A percentile compares a stretch with the other conserved stretches of the same genome.
phyloP scores from a whole-genome alignment of 768 basidiomycete species.

The Tubosaeta sp. region DNA sequence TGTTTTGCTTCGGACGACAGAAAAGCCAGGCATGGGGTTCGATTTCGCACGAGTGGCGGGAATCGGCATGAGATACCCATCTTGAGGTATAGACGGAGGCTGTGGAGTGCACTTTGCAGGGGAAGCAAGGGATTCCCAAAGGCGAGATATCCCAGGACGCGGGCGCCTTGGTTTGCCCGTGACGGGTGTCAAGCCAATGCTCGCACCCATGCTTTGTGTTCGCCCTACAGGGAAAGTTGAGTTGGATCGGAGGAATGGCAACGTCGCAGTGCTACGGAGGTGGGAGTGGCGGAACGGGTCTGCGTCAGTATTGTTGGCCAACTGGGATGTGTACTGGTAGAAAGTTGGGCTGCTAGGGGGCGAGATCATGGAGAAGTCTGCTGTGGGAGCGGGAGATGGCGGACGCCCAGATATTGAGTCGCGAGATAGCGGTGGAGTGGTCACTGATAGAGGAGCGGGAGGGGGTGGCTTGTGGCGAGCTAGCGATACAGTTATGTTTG shows the following conservation, averaged over 20 bases:
- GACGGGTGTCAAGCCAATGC: conserved; percentile 19
- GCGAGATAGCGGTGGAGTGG: conserved; percentile 21
- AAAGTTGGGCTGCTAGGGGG: conserved; percentile 36
- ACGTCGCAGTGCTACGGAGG: conserved; percentile 20
- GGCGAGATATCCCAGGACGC: conserved; percentile 31
- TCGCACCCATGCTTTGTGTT: conserved; percentile 25
- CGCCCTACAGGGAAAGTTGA: conserved; percentile 17
- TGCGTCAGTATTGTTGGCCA: conserved; percentile 12
- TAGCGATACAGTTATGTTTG: conserved; percentile 12
- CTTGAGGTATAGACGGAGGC: conserved; percentile 2
- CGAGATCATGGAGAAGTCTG: conserved; percentile 45
- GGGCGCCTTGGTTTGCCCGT: conserved; percentile 22
- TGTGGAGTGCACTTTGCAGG: conserved; percentile 20
- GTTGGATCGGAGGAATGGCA: conserved; percentile 31
- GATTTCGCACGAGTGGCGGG: conserved; percentile 23
- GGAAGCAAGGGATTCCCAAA: conserved; percentile 33
- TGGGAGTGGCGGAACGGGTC: conserved; percentile 24
- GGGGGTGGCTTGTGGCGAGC: conserved; percentile 17
- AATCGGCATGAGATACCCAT: conserved; percentile 11
- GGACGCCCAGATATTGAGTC: conserved; percentile 27
- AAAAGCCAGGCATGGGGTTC: conserved; percentile 31
- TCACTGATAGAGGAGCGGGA: conserved; percentile 24
- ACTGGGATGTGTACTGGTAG: conserved; percentile 30
- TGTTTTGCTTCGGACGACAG: conserved; percentile 38
- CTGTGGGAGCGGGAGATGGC: conserved; percentile 41